Base-by-base conservation (phyloP, 177 flowering plant genomes). In the Vitis hybrid region DNA sequence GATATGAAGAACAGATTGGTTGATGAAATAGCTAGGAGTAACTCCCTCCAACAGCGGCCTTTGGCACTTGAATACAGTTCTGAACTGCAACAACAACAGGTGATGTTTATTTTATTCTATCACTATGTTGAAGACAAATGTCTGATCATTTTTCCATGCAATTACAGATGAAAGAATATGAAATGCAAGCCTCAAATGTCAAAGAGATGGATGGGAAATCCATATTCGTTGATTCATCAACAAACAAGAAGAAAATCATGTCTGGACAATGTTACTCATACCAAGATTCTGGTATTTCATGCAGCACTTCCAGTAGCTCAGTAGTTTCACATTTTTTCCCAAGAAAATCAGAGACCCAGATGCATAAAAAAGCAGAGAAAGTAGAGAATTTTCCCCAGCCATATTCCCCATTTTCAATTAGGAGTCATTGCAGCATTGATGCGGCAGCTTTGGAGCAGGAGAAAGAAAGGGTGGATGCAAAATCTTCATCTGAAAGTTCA, bases 1-100 rank as follows among this genome's bases (percentile, higher is more conserved):
- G 88, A 90, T 63, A 79, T 62, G 19, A 94, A 90, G 82, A 59
- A 67, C 58, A 77, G 75, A 73, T 72, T 94, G 81, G 47, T 92
- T 67, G 82, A 84, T 69, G 92, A 92, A 71, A 87, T 92, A 64
- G 83, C 82, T 10, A 75, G 73, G 62, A 83, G 82, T 38, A 76
- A 69, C 73, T 24, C 79, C 76, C 71, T 78, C 44, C 64, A 73
- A 58, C 71, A 82, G 18, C 74, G 73, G 31, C 74, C 80, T 18
- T 68, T 79, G 65, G 79, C 87, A n/a, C 63, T 86, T 64, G 86
- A 86, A 65, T 86, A 78, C 72, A 17, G 71, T 52, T 60, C 83
- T 3, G 82, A 78, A 52, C 68, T 62, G 75, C 83, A 82, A 55
- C 73, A 65, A 62, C 57, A 78, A 11, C 78, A 72, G 86, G 86